A percentile compares a stretch with the other conserved stretches of the same genome.
Evolutionary conservation across 768 basidiomycete species (phyloP).

Genomic region (Tricholoma matsutake): DNA sequence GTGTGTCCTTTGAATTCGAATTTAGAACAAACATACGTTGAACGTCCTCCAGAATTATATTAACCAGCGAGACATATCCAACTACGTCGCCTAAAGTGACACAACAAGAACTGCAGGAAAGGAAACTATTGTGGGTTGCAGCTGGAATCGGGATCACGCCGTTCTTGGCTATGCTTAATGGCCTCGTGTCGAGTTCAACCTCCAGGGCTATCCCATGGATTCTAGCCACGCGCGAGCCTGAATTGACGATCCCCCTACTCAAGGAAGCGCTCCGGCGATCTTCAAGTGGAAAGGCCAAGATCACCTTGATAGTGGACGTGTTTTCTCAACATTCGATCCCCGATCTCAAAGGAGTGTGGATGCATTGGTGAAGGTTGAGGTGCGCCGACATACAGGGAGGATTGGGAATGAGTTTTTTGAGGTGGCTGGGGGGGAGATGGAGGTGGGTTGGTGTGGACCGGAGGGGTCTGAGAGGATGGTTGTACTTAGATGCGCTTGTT

Average conservation of each 20-base stretch:
- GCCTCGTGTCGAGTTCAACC: constrained; percentile 1
- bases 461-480: constrained; percentile 40
- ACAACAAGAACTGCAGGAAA: constrained; percentile 26
- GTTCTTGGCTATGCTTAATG: constrained; percentile 51
- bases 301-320: constrained; percentile 34
- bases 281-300: neutral
- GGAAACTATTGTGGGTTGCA: constrained; percentile 52
- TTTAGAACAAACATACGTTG: neutral
- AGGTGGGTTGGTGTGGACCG: constrained; percentile 40
- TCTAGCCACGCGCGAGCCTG: constrained; percentile 52
- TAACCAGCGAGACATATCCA: constrained; percentile 47
- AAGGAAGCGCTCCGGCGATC: constrained; percentile 20
- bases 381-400: constrained; percentile 21
- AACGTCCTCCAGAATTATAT: constrained; percentile 57
- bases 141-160: constrained; percentile 67
- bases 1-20: too few species aligned
- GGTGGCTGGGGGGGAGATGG: constrained; percentile 1
- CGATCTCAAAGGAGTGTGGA: neutral
- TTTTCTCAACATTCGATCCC: constrained; percentile 29
- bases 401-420: constrained; percentile 18
- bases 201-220: too few species aligned
- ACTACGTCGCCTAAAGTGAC: constrained; percentile 37
- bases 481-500: constrained; percentile 29
- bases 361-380: constrained; percentile 1
- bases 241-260: constrained; percentile 46